Conservation (phyloP, 1,284 basidiomycete species). For the Irpex rosettiformis region DNA sequence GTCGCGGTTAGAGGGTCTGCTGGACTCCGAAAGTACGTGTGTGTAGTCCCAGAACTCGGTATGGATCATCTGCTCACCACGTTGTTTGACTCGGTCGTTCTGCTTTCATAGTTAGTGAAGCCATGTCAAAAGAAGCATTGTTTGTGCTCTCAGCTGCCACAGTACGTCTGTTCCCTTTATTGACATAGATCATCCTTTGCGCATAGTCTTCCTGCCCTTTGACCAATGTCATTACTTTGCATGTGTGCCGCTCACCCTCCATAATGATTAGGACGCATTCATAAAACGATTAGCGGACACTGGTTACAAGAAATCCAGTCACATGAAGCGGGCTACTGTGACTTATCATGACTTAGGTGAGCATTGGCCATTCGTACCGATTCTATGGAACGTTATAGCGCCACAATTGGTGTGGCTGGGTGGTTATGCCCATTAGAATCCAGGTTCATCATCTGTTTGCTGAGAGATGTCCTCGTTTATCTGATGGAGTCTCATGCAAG, state of each 20-base stretch:
- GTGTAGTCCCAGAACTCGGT: not conserved
- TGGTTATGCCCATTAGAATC: no score
- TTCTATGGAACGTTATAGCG: not conserved
- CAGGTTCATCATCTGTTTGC: no score
- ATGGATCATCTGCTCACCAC: not conserved
- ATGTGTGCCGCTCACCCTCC: not conserved
- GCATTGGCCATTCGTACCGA: slow-evolving; percentile 35
- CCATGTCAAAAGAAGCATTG: slow-evolving; percentile 70
- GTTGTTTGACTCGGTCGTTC: not conserved
- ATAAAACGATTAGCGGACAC: slow-evolving; percentile 63
- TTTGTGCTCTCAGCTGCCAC: slow-evolving; percentile 70
- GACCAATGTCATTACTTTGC: not conserved
- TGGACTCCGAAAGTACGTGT: slow-evolving; percentile 63
- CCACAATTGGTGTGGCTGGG: not conserved
- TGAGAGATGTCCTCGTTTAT: no score
- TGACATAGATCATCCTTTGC: slow-evolving; percentile 5
- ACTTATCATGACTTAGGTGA: slow-evolving; percentile 60
- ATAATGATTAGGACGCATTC: slow-evolving; percentile 62
- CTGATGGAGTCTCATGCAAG: no score
- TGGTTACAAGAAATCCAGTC: slow-evolving; percentile 52
- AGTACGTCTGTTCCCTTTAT: slow-evolving; percentile 36
- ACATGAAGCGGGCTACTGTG: slow-evolving; percentile 49
- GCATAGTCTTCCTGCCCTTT: slow-evolving; percentile 5
- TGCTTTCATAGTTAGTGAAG: slow-evolving; percentile 42
- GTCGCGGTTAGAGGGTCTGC: slow-evolving; percentile 61